Percentiles rank a stretch among this genome's conserved stretches.
These are phyloP conservation scores for Trichoderma afroharzianum DNA, from an alignment of 2,329 filamentous ascomycete species.

Conservation along the genomic window DNA sequence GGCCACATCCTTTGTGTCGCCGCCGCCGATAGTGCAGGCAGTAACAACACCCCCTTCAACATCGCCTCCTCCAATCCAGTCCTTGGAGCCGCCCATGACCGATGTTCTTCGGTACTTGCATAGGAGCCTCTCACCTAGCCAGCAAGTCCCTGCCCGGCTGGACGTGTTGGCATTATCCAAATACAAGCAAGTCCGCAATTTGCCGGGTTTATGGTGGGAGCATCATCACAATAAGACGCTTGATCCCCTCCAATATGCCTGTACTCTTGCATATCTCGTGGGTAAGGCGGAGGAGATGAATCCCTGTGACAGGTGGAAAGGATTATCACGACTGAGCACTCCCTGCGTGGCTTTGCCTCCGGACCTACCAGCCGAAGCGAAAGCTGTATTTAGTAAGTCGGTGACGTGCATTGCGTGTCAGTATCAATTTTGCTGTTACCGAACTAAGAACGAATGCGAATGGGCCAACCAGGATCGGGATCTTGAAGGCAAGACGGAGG, in stretches of 20 bases:
- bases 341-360: constrained; percentile 29
- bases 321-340: constrained; percentile 24
- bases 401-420: constrained; percentile 31
- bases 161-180: constrained; percentile 26
- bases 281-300: constrained; percentile 26
- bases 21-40: not conserved
- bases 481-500: not conserved
- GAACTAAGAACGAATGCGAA: constrained; percentile 27
- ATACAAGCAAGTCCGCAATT: constrained; percentile 24
- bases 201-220: constrained; percentile 28
- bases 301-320: constrained; percentile 8
- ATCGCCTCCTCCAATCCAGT: not conserved
- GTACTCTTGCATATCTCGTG: constrained; percentile 31
- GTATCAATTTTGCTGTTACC: constrained; percentile 28
- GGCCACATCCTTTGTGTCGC: not conserved
- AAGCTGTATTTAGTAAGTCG: constrained; percentile 21
- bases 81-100: not conserved
- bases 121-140: constrained; percentile 20
- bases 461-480: constrained; percentile 18
- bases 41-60: not conserved
- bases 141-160: constrained; percentile 21
- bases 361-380: constrained; percentile 20
- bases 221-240: constrained; percentile 23
- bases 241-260: constrained; percentile 26
- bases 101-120: constrained; percentile 26